phyloP scores from a whole-genome alignment of 139 green algal species.

The Picochlorum sp. region DNA sequence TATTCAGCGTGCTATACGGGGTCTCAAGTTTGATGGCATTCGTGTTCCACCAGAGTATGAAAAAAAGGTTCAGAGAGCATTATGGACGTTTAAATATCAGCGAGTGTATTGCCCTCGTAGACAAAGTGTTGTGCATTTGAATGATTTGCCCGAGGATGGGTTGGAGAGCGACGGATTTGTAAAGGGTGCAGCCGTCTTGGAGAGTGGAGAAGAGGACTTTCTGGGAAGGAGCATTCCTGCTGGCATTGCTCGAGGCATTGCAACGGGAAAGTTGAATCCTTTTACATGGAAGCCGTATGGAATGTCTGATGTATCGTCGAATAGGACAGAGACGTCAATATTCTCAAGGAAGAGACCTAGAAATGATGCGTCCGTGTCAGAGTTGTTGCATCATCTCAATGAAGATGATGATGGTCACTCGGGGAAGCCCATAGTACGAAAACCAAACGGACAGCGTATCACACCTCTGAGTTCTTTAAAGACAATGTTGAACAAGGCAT shows the following conservation, averaged over 20 bases:
- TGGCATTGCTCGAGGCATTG: conserved; percentile 51
- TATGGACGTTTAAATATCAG: conserved; percentile 91
- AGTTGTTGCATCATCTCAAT: no score
- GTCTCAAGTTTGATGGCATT: conserved; percentile 67
- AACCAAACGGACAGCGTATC: not conserved
- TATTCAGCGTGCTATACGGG: conserved; percentile 49
- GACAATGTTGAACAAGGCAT: not conserved
- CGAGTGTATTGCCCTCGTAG: conserved; percentile 61
- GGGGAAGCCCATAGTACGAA: no score
- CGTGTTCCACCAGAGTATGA: conserved; percentile 73
- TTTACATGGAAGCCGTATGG: not conserved
- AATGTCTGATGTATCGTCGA: not conserved
- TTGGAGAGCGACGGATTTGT: conserved; percentile 45
- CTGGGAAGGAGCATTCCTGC: conserved; percentile 57
- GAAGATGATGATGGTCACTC: no score
- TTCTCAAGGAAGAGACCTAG: no score
- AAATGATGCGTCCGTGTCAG: no score
- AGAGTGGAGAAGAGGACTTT: conserved; percentile 47
- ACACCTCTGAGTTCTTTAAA: not conserved
- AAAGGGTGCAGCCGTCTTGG: conserved; percentile 33
- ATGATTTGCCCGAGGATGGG: conserved; percentile 40
- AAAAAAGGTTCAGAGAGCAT: conserved; percentile 64
- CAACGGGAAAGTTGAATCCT: conserved; percentile 36
- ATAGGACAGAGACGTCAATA: not conserved
- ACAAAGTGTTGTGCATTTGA: conserved; percentile 54